Evolutionary conservation across 2,329 filamentous ascomycete genomes (phyloP).

Genomic region (Emmonsiellopsis sp.): DNA sequence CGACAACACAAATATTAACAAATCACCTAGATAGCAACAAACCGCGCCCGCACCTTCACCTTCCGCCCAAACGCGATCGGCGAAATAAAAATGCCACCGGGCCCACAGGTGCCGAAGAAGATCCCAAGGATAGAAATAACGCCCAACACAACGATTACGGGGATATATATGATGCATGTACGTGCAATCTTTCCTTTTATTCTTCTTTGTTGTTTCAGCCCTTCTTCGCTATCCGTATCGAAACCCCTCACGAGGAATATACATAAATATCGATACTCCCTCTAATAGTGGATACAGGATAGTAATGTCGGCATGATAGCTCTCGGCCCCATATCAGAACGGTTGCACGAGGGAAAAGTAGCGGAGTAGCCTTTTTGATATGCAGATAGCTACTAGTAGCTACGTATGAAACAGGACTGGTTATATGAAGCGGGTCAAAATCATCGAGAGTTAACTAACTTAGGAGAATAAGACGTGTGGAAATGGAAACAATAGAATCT

Average conservation of each 20-base stretch:
- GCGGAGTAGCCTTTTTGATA: no score
- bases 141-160: constrained; percentile 12
- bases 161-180: constrained; percentile 16
- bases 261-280: not conserved
- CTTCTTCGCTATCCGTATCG: not conserved
- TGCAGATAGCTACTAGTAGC: no score
- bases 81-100: constrained; percentile 8
- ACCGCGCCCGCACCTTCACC: constrained; percentile 9
- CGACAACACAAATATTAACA: not conserved
- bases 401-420: no score
- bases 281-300: not conserved
- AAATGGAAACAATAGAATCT: no score
- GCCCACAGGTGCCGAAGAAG: constrained; percentile 5
- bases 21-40: constrained; percentile 11
- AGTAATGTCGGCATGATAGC: constrained; percentile 5
- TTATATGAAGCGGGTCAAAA: no score
- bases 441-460: no score
- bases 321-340: constrained; percentile 8
- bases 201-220: not conserved
- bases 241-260: not conserved
- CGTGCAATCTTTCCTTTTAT: constrained; percentile 7
- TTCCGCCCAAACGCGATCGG: constrained; percentile 14
- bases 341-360: not conserved
- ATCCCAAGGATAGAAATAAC: constrained; percentile 8
- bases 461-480: no score